These are phyloP conservation scores for Barnettozyma populi DNA, from an alignment of 805 yeast species.

Conservation along the genomic window DNA sequence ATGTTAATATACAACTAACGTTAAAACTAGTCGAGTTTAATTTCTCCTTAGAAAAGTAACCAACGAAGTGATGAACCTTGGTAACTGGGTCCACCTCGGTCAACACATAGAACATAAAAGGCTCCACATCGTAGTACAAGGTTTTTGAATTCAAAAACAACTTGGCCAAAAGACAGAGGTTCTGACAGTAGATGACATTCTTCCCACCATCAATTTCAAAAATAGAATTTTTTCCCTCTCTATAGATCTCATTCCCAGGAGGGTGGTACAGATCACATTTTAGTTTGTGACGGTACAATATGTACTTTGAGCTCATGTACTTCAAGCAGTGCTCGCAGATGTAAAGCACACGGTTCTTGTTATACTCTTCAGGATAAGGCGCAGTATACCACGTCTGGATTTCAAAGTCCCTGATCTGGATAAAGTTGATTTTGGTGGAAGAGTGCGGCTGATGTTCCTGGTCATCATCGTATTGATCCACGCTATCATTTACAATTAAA, in stretches of 20 bases:
- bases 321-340: constrained; percentile 83
- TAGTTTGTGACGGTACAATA: constrained; percentile 60
- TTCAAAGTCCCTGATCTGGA: constrained; percentile 67
- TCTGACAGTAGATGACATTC: constrained; percentile 78
- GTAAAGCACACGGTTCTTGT: constrained; percentile 54
- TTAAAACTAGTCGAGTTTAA: constrained; percentile 72
- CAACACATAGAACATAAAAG: constrained; percentile 82
- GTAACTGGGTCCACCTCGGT: constrained; percentile 53
- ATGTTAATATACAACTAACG: constrained; percentile 83
- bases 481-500: constrained; percentile 23
- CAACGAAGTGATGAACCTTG: constrained; percentile 70
- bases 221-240: constrained; percentile 62
- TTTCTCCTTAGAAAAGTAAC: constrained; percentile 88
- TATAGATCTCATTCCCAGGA: constrained; percentile 88
- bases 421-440: constrained; percentile 34
- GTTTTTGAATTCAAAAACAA: constrained; percentile 88
- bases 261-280: constrained; percentile 75
- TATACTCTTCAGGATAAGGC: constrained; percentile 87
- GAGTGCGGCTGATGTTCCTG: constrained; percentile 3
- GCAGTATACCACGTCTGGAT: constrained; percentile 90
- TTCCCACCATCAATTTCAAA: constrained; percentile 94
- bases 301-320: constrained; percentile 66
- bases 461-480: constrained; percentile 3
- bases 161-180: constrained; percentile 84
- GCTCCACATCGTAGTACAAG: constrained; percentile 90